Evolutionary conservation across 305 asterid genomes (phyloP).

Genomic region (Caryopteris hybrid): DNA sequence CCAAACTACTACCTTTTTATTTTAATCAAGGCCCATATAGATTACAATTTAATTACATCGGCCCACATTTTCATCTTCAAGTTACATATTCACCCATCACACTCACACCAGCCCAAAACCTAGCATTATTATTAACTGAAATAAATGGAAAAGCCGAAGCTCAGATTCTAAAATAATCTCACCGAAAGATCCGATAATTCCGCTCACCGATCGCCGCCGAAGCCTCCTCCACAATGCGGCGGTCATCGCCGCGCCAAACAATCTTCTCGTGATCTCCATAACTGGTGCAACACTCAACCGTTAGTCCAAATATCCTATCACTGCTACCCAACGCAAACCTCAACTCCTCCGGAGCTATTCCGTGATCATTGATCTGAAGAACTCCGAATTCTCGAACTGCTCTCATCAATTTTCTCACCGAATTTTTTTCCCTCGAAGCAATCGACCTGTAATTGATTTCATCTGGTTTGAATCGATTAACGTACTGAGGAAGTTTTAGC

Average conservation of each 20-base stretch:
- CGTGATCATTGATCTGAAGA: conserved; percentile 37
- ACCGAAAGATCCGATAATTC: conserved; percentile 42
- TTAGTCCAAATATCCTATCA: conserved; percentile 37
- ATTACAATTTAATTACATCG: not conserved
- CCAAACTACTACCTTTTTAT: too few relatives aligned
- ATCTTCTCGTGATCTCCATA: conserved; percentile 44
- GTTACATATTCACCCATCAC: too few relatives aligned
- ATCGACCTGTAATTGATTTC: conserved; percentile 32
- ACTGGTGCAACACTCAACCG: conserved; percentile 26
- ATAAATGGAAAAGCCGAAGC: not conserved
- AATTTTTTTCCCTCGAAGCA: conserved; percentile 6
- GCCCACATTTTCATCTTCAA: not conserved
- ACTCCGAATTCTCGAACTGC: conserved; percentile 38
- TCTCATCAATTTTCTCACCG: conserved; percentile 25
- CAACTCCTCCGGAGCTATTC: conserved; percentile 41
- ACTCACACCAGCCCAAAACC: not conserved
- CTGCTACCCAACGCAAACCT: conserved; percentile 24
- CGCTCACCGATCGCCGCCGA: conserved; percentile 25
- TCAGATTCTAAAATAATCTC: not conserved
- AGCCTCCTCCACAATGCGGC: conserved; percentile 26
- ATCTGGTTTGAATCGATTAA: conserved; percentile 14
- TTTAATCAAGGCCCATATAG: not conserved
- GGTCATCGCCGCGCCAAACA: conserved; percentile 30
- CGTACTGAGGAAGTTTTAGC: conserved; percentile 35
- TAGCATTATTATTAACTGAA: not conserved